Evolutionary conservation across 306 rosid species (phyloP).

Genomic region (Medicago ruthenica): DNA sequence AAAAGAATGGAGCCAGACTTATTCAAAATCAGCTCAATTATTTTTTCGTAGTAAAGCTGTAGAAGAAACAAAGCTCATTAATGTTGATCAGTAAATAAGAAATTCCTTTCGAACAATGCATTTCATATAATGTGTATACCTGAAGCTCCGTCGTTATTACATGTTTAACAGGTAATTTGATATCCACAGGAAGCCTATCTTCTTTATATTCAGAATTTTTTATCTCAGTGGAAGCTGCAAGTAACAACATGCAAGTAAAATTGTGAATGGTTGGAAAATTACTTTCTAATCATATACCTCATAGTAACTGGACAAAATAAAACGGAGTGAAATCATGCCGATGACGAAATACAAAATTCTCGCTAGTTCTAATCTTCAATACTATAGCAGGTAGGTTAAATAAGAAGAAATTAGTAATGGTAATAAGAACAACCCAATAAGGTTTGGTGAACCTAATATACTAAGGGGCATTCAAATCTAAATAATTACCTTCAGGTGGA

Average conservation of each 20-base stretch:
- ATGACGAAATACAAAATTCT: slow-evolving; percentile 24
- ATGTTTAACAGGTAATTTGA: slow-evolving; percentile 78
- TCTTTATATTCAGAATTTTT: slow-evolving; percentile 77
- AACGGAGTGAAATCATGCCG: slow-evolving; percentile 2
- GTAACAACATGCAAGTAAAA: slow-evolving; percentile 41
- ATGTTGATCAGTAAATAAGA: slow-evolving; percentile 19
- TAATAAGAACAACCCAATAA: neutral
- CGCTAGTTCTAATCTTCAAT: slow-evolving; percentile 4
- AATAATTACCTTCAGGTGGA: slow-evolving; percentile 63
- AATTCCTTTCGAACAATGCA: slow-evolving; percentile 24
- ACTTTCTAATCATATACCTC: slow-evolving; percentile 13
- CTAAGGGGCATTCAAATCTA: slow-evolving; percentile 25
- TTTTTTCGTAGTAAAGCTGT: slow-evolving; percentile 86
- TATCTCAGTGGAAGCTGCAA: slow-evolving; percentile 63
- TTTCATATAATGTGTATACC: slow-evolving; percentile 51
- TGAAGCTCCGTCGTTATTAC: slow-evolving; percentile 80
- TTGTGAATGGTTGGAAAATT: slow-evolving; percentile 32
- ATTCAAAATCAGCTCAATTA: slow-evolving; percentile 62
- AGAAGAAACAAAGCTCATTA: slow-evolving; percentile 40
- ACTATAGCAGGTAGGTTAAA: slow-evolving; percentile 11
- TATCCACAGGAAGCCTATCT: slow-evolving; percentile 70
- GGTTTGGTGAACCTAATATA: slow-evolving; percentile 12
- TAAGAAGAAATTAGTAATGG: neutral
- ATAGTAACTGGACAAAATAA: neutral
- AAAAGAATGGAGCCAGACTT: slow-evolving; percentile 69